Percentiles rank a stretch among this genome's conserved stretches.
These are phyloP conservation scores for Annulohypoxylon moriforme DNA, from an alignment of 495 filamentous ascomycete genomes.

Conservation along the genomic window DNA sequence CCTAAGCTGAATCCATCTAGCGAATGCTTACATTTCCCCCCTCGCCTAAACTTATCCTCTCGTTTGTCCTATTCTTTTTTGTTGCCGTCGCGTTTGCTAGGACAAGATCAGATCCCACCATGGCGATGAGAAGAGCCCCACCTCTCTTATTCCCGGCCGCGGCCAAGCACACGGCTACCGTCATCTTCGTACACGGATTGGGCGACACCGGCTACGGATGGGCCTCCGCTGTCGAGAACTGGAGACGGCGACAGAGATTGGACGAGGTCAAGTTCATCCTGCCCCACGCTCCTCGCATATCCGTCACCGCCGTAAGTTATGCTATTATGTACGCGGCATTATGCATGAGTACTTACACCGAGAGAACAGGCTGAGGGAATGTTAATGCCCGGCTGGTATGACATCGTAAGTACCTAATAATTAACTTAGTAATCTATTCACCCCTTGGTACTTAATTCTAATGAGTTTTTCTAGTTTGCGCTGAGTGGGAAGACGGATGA, in stretches of 20 bases:
- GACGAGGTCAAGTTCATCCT: constrained; percentile 93
- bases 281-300: constrained; percentile 90
- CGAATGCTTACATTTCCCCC: constrained; percentile 23
- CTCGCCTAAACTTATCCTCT: neutral
- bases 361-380: constrained; percentile 75
- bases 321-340: neutral
- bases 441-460: neutral
- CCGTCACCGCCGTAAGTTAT: constrained; percentile 80
- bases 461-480: constrained; percentile 32
- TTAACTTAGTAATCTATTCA: no score
- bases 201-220: constrained; percentile 85
- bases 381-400: constrained; percentile 93
- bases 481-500: constrained; percentile 45
- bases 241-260: constrained; percentile 83
- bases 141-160: constrained; percentile 84
- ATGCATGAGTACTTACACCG: constrained; percentile 19
- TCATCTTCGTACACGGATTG: constrained; percentile 92
- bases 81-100: constrained; percentile 19
- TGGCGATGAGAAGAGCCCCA: constrained; percentile 50
- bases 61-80: constrained; percentile 17
- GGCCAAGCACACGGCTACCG: constrained; percentile 89
- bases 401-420: constrained; percentile 78
- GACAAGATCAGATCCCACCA: constrained; percentile 24
- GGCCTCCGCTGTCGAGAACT: constrained; percentile 87
- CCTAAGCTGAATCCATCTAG: neutral